phyloP scores from a whole-genome alignment of 495 filamentous ascomycete genomes.

The Penicilliopsis zonata region DNA sequence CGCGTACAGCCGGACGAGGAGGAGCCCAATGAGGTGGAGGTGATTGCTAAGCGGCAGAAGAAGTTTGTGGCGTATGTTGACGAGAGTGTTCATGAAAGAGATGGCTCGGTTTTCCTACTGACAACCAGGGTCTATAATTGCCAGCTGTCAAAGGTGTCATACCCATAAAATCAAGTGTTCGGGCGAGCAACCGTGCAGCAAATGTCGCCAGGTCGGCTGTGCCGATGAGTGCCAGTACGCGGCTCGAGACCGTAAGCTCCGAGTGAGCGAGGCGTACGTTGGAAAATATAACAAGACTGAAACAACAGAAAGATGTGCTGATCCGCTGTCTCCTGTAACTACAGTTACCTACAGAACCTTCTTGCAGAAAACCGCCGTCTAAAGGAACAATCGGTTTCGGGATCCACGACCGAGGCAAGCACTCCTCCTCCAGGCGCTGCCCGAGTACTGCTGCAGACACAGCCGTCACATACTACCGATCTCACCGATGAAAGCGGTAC shows the following conservation, averaged over 20 bases:
- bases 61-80: conserved; percentile 26
- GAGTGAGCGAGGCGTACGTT: conserved; percentile 32
- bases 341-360: conserved; percentile 26
- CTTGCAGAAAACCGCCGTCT: conserved; percentile 26
- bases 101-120: background rate
- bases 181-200: conserved; percentile 27
- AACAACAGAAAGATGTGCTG: conserved; percentile 3
- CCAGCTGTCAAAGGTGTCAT: conserved; percentile 35
- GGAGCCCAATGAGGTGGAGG: background rate
- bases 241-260: conserved; percentile 28
- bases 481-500: conserved; percentile 18
- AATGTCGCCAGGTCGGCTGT: conserved; percentile 24
- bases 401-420: conserved; percentile 20
- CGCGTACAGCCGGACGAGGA: background rate
- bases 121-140: conserved; percentile 1
- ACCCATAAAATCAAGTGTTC: conserved; percentile 36
- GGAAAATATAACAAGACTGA: no score
- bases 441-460: no score
- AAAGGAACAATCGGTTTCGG: conserved; percentile 22
- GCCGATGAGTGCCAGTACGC: conserved; percentile 28
- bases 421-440: background rate
- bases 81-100: background rate
- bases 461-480: conserved; percentile 11
- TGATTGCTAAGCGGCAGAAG: conserved; percentile 5
- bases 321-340: conserved; percentile 1